phyloP scores from a whole-genome alignment of 2,329 filamentous ascomycete species.

The Pseudogymnoascus sp. region DNA sequence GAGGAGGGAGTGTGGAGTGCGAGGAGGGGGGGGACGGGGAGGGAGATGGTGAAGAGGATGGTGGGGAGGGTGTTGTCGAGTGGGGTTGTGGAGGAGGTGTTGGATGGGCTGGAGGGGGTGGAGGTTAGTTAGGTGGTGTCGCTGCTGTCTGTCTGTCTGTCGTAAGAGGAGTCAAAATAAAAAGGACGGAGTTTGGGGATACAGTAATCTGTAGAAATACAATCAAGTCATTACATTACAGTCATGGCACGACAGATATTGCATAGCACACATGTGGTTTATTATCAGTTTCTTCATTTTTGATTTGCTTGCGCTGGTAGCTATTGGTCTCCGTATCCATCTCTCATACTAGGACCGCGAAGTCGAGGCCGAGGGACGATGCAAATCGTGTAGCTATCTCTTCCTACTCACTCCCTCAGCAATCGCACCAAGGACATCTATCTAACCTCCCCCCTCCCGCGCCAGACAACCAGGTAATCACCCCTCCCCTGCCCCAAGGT shows the following conservation, averaged over 20 bases:
- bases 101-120: conserved; percentile 72
- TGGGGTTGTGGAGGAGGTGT: conserved; percentile 78
- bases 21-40: conserved; percentile 74
- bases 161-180: background rate
- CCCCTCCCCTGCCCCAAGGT: background rate
- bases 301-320: conserved; percentile 1
- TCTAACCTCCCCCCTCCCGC: background rate
- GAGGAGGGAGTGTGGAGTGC: conserved; percentile 78
- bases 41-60: conserved; percentile 64
- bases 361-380: background rate
- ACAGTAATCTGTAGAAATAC: conserved; percentile 1
- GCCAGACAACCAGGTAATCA: background rate
- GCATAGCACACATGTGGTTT: background rate
- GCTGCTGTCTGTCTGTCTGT: background rate
- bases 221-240: background rate
- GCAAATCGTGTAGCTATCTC: background rate
- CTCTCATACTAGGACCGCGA: background rate
- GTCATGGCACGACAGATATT: background rate
- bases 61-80: conserved; percentile 70
- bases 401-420: background rate
- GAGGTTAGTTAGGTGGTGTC: conserved; percentile 47
- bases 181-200: background rate
- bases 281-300: background rate
- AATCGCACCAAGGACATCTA: background rate
- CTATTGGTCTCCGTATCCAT: background rate